A percentile compares a stretch with the other conserved stretches of the same genome.
Conservation (phyloP, 2,329 filamentous ascomycete genomes). For the Phialemonium atrogriseum region DNA sequence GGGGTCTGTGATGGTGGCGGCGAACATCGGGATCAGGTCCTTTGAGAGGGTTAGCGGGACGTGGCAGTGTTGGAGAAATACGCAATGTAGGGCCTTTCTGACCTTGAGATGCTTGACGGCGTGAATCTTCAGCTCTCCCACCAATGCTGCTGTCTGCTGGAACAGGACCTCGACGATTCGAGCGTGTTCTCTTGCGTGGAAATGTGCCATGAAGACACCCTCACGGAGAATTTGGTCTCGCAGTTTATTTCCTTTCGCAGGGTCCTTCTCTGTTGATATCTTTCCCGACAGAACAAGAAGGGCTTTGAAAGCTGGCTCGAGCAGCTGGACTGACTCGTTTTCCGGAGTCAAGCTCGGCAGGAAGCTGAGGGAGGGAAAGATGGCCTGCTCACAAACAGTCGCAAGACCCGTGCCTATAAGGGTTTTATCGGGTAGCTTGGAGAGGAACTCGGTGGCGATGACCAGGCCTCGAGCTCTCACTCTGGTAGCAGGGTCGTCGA, state of each 20-base stretch:
- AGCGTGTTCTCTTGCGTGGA: constrained; percentile 51
- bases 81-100: constrained; percentile 6
- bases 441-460: constrained; percentile 46
- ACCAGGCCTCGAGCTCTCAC: constrained; percentile 49
- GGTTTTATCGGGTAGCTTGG: constrained; percentile 40
- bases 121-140: constrained; percentile 51
- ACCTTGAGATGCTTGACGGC: constrained; percentile 62
- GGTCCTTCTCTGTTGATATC: constrained; percentile 3
- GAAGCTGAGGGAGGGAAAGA: constrained; percentile 65
- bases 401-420: constrained; percentile 57
- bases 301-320: constrained; percentile 57
- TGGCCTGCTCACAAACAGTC: constrained; percentile 58
- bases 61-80: constrained; percentile 1
- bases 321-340: constrained; percentile 55
- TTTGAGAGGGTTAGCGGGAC: constrained; percentile 21
- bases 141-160: constrained; percentile 35
- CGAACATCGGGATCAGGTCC: constrained; percentile 60
- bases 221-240: constrained; percentile 48
- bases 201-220: constrained; percentile 45
- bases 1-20: constrained; percentile 57
- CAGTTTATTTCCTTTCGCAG: constrained; percentile 22
- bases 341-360: constrained; percentile 72
- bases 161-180: constrained; percentile 50
- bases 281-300: constrained; percentile 48
- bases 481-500: constrained; percentile 51